These are phyloP conservation scores for Oryza nivara DNA, from an alignment of 176 grass and related monocot species.

Conservation along the genomic window DNA sequence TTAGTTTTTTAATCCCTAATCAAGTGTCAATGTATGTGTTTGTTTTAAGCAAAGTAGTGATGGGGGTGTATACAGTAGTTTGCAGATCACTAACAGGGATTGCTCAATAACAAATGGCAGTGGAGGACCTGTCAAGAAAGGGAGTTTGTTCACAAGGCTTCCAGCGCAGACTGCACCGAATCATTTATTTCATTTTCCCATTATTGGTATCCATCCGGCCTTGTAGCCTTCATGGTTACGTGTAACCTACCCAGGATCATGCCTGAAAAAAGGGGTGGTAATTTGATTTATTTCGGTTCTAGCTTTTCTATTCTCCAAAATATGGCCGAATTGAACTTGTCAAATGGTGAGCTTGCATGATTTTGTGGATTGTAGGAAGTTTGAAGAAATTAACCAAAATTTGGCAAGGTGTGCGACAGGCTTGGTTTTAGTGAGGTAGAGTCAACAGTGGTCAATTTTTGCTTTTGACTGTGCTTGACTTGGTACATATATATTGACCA, in stretches of 20 bases:
- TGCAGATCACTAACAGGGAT: conserved; percentile 8
- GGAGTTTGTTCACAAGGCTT: conserved; percentile 29
- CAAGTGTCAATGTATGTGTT: background rate
- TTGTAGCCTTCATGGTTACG: background rate
- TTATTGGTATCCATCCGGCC: background rate
- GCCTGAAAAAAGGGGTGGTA: background rate
- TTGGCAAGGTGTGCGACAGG: background rate
- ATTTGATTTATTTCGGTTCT: background rate
- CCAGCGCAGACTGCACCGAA: conserved; percentile 52
- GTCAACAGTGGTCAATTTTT: background rate
- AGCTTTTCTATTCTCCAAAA: background rate
- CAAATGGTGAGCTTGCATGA: background rate
- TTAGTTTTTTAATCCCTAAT: background rate
- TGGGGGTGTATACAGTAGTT: background rate
- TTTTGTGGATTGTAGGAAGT: background rate
- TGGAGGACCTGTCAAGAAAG: conserved; percentile 36
- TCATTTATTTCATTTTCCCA: conserved; percentile 16
- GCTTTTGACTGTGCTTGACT: background rate
- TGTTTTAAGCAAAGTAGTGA: conserved; percentile 1
- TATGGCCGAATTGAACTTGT: background rate
- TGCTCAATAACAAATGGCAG: conserved; percentile 27
- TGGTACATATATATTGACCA: background rate
- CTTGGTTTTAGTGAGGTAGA: background rate
- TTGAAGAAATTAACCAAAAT: background rate
- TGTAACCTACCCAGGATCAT: background rate